Conservation (phyloP, 176 grass and related monocot genomes). For the Oryza rufipogon region DNA sequence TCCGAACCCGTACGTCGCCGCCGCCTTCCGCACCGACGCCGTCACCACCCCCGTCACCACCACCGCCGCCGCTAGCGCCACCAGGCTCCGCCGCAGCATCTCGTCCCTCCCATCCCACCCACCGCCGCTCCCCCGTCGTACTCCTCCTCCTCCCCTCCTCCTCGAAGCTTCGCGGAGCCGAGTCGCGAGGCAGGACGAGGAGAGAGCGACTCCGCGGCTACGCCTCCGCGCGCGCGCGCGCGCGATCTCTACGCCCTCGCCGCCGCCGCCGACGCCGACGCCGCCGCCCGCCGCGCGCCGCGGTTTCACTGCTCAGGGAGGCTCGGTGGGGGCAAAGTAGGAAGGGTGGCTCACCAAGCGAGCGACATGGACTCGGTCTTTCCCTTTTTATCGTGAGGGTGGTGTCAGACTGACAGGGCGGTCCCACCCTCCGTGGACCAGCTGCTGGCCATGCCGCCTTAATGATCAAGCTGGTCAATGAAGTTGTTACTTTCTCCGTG, state of each 20-base stretch:
- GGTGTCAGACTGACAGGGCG: conserved; percentile 20
- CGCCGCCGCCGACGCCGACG: not conserved
- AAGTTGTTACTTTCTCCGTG: not conserved
- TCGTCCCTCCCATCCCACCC: conserved; percentile 69
- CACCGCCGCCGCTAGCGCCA: conserved; percentile 67
- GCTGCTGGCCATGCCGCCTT: not conserved
- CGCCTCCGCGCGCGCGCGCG: not conserved
- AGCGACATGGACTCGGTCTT: conserved; percentile 40
- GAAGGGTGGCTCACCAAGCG: not conserved
- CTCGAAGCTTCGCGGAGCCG: not conserved
- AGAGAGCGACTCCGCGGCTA: conserved; percentile 9
- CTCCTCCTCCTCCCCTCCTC: conserved; percentile 20
- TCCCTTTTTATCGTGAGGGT: conserved; percentile 35
- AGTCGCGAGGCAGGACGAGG: conserved; percentile 16
- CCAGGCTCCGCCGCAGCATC: conserved; percentile 81
- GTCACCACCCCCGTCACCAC: conserved; percentile 64
- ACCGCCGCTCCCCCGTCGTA: not conserved
- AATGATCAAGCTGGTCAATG: conserved; percentile 24
- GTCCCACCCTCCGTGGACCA: not conserved
- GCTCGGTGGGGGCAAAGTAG: not conserved
- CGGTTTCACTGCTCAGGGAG: not conserved
- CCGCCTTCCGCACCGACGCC: conserved; percentile 73
- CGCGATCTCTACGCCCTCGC: not conserved
- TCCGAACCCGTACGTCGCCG: conserved; percentile 78
- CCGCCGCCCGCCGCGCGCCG: not conserved